Conservation (phyloP, 202 grass and related monocot genomes). For the Brachypodium distachyon region DNA sequence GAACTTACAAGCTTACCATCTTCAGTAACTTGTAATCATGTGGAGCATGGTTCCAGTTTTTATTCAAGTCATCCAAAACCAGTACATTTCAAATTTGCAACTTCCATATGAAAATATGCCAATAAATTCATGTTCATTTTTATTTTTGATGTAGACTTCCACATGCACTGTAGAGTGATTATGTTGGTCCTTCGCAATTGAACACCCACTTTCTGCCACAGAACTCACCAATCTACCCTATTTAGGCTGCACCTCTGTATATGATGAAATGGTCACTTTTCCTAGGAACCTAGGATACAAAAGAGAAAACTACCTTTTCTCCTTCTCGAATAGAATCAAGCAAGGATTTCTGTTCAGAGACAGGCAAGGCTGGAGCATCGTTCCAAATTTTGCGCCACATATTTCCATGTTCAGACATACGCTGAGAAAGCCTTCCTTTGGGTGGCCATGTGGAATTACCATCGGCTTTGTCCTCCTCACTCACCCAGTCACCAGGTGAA, state of each 20-base stretch:
- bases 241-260: neutral
- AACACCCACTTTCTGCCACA: neutral
- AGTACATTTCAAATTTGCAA: neutral
- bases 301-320: constrained; percentile 67
- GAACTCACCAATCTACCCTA: neutral
- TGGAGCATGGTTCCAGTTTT: neutral
- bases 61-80: neutral
- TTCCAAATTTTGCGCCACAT: constrained; percentile 97
- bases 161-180: neutral
- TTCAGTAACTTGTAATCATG: neutral
- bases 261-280: neutral
- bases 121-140: neutral
- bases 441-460: constrained; percentile 58
- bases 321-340: constrained; percentile 89
- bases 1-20: neutral
- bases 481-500: constrained; percentile 95
- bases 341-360: constrained; percentile 76
- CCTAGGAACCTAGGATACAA: neutral
- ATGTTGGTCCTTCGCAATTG: neutral
- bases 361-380: constrained; percentile 64
- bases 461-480: constrained; percentile 39
- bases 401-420: constrained; percentile 93
- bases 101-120: neutral
- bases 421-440: constrained; percentile 79
- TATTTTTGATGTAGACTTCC: neutral